phyloP scores from a whole-genome alignment of 768 basidiomycete species.

The Xerocomellus intermedius region DNA sequence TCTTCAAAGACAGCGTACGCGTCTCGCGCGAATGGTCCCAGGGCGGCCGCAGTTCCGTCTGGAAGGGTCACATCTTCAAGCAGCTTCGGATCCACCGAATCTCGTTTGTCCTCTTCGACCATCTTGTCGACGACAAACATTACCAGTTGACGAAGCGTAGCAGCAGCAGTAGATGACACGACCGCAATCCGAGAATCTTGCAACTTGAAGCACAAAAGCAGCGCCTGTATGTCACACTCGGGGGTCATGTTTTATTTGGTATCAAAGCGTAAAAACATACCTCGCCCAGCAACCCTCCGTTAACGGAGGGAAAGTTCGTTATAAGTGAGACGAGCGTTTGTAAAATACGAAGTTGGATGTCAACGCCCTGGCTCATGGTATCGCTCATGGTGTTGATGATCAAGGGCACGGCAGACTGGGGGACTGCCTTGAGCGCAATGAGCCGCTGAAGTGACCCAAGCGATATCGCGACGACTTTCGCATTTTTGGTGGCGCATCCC shows the following conservation, averaged over 20 bases:
- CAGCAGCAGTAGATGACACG: constrained; percentile 95
- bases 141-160: constrained; percentile 91
- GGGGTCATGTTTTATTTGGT: accelerated
- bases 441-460: constrained; percentile 89
- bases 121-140: constrained; percentile 99
- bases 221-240: constrained; percentile 52
- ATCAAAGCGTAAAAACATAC: constrained; percentile 44
- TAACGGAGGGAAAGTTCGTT: constrained; percentile 81
- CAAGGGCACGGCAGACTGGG: constrained; percentile 70
- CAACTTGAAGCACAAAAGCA: constrained; percentile 91
- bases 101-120: constrained; percentile 65
- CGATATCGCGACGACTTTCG: constrained; percentile 91
- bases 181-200: constrained; percentile 96
- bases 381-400: constrained; percentile 85
- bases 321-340: constrained; percentile 91
- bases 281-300: constrained; percentile 77
- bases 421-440: constrained; percentile 83
- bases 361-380: constrained; percentile 91
- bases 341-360: constrained; percentile 91
- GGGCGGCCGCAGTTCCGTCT: constrained; percentile 57
- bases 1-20: constrained; percentile 91
- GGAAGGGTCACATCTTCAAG: constrained; percentile 56
- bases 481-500: constrained; percentile 90
- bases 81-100: constrained; percentile 16
- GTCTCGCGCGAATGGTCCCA: constrained; percentile 79